Evolutionary conservation across 345 rosid species (phyloP), one percentile per base, ranked within the genome.

Genomic region (Citrus sp.): DNA sequence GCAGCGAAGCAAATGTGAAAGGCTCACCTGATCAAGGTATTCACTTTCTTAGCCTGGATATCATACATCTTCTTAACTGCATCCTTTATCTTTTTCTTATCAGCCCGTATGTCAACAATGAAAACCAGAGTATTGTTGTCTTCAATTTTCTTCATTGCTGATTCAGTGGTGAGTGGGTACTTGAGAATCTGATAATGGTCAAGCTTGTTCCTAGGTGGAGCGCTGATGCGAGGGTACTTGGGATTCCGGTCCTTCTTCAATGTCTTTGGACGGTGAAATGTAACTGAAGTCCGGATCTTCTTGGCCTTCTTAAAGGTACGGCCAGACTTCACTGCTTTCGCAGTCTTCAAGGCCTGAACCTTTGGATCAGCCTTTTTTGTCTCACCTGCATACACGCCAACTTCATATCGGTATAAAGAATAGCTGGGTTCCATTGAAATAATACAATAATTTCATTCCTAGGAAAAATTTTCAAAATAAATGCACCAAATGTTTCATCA

Each of bases 31-130:
- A 94, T 90, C 83, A 96, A 86, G 66, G 99, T 96, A 80, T 96
- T 96, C 25, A 92, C 99, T 82, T 94, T 95, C 97, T 89, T 92
- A 40, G 97, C 85, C 82, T 94, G 97, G 72, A 96, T 94, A 67
- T 94, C 98, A 9, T 94, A 91, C 98, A 96, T 96, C 85, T 92
- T 96, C 90, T 91, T 91, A 54, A 96, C 97, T 5, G 97, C 97
- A 79, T 84, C 95, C 84, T 92, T 92, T 24, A 96, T 96, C 87
- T 92, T 92, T 85, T 94, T 94, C 86, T 96, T 94, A 84, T 90
- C 95, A 5, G 99, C 97, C 78, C 94, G 94, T 54, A 96, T 86
- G 88, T 96, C 97, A 42, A 96, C 99, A 59, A 96, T 96, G 88
- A 96, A 96, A 9, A 94, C 98, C 83, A 94, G 85, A 28, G 99